phyloP scores from a whole-genome alignment of 2,329 filamentous ascomycete species.

The Xylaria sp. region DNA sequence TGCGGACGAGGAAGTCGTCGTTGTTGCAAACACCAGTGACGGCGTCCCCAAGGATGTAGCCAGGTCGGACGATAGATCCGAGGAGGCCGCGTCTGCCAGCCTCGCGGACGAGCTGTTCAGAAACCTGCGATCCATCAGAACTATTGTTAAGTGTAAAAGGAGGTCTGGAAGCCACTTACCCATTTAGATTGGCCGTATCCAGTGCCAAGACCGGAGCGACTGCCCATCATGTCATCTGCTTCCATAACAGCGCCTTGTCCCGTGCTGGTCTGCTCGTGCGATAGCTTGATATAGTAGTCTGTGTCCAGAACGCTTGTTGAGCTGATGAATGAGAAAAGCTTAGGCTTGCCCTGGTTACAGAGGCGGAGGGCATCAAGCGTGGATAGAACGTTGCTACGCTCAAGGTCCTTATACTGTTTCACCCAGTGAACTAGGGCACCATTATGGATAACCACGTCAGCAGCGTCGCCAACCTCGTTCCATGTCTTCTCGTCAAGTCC shows the following conservation, averaged over 20 bases:
- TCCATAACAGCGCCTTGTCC: constrained; percentile 73
- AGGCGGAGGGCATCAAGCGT: constrained; percentile 78
- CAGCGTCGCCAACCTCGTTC: constrained; percentile 67
- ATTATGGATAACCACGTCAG: constrained; percentile 81
- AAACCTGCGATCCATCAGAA: constrained; percentile 26
- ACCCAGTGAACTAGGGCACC: constrained; percentile 85
- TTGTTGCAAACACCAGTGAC: constrained; percentile 75
- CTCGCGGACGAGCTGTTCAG: constrained; percentile 72
- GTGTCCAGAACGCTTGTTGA: constrained; percentile 85
- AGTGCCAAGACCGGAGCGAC: constrained; percentile 75
- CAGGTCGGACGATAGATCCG: constrained; percentile 79
- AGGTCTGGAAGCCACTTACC: constrained; percentile 41
- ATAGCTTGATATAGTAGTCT: constrained; percentile 78
- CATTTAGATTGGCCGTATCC: constrained; percentile 95
- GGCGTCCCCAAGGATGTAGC: constrained; percentile 80
- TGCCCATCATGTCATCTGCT: constrained; percentile 78
- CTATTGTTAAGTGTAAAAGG: background rate
- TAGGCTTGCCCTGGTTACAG: constrained; percentile 77
- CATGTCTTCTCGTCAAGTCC: constrained; percentile 72
- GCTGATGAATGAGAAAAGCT: constrained; percentile 80
- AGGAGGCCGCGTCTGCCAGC: constrained; percentile 77
- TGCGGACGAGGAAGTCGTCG: constrained; percentile 88
- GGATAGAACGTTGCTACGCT: constrained; percentile 76
- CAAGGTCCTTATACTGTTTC: constrained; percentile 73
- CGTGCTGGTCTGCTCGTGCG: constrained; percentile 62